Evolutionary conservation across 306 rosid species (phyloP).

Genomic region (Prosopis cineraria): DNA sequence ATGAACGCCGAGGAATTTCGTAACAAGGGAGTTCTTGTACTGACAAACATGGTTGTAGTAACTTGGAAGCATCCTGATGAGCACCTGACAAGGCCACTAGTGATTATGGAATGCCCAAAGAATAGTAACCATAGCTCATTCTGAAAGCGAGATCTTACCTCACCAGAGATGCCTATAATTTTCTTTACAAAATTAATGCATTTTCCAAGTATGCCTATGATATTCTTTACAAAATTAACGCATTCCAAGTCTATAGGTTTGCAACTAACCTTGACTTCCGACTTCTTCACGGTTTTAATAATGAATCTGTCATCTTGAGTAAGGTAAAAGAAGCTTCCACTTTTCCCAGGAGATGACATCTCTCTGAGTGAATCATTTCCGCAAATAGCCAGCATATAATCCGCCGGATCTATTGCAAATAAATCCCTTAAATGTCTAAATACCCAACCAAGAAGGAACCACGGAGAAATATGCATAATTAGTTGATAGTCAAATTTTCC

Average conservation of each 20-base stretch:
- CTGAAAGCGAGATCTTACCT: constrained; percentile 33
- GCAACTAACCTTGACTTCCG: constrained; percentile 61
- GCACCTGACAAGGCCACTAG: constrained; percentile 51
- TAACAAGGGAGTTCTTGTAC: constrained; percentile 56
- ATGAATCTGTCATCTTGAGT: constrained; percentile 57
- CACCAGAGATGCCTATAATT: constrained; percentile 20
- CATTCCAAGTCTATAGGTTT: constrained; percentile 24
- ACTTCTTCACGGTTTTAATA: constrained; percentile 60
- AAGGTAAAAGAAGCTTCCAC: constrained; percentile 61
- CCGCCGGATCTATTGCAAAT: constrained; percentile 58
- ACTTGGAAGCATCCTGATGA: constrained; percentile 58
- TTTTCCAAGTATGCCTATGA: not conserved
- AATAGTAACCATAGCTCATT: constrained; percentile 23
- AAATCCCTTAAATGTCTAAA: constrained; percentile 57
- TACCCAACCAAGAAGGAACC: constrained; percentile 43
- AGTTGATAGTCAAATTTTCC: constrained; percentile 32
- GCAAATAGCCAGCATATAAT: constrained; percentile 62
- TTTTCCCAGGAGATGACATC: constrained; percentile 65
- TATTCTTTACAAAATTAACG: constrained; percentile 20
- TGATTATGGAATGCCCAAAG: constrained; percentile 32
- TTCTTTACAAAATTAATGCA: constrained; percentile 29
- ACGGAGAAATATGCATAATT: constrained; percentile 34
- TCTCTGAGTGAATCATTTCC: constrained; percentile 53
- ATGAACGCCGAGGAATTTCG: constrained; percentile 58
- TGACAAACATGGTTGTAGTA: constrained; percentile 54